These are phyloP conservation scores for Amanita rubescens DNA, from an alignment of 768 basidiomycete species.

Conservation along the genomic window DNA sequence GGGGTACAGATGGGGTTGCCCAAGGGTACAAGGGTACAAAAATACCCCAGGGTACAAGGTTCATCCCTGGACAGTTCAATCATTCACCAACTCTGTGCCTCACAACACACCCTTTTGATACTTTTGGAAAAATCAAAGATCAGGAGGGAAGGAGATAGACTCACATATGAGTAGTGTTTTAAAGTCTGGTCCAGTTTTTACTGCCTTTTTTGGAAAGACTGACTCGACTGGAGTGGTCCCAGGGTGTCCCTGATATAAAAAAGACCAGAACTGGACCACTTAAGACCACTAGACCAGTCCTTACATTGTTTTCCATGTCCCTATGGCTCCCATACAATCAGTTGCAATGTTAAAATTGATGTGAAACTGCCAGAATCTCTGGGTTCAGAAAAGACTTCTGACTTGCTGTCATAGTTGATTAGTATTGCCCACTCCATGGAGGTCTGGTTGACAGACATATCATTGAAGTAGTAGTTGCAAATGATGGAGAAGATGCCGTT, in stretches of 20 bases:
- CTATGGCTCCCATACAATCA: too few species aligned
- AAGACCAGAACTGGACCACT: too few species aligned
- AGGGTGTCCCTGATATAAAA: too few species aligned
- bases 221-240: too few species aligned
- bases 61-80: constrained; percentile 2
- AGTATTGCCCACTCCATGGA: constrained; percentile 27
- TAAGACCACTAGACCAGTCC: too few species aligned
- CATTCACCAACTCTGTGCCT: constrained; percentile 4
- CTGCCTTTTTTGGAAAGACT: too few species aligned
- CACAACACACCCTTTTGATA: background rate
- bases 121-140: constrained; percentile 3
- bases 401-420: constrained; percentile 19
- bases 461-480: constrained; percentile 23
- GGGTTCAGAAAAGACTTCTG: constrained; percentile 23
- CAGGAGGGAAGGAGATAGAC: constrained; percentile 1
- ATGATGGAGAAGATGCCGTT: constrained; percentile 28
- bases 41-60: too few species aligned
- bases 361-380: constrained; percentile 31
- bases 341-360: too few species aligned
- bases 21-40: too few species aligned
- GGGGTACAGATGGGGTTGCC: too few species aligned
- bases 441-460: constrained; percentile 17
- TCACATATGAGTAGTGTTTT: background rate
- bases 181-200: too few species aligned
- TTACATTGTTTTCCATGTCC: too few species aligned